Base-by-base conservation (phyloP, 1,139 yeast species). In the Saccharomyces hybrid region DNA sequence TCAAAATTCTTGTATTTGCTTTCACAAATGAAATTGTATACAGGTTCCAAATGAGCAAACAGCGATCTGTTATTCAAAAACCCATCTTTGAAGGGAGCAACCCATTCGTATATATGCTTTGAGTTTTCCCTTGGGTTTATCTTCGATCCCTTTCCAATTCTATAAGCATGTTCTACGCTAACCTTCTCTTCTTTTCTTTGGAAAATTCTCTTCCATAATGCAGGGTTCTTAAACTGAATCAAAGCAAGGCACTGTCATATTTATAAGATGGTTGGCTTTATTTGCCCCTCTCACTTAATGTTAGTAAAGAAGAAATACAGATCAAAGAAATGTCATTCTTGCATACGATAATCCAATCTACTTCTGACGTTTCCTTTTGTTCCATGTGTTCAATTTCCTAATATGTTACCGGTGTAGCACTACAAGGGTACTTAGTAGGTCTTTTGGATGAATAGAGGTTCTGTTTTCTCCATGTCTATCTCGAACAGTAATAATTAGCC, bases 341-440 rank as follows among this genome's bases (percentile, higher is more conserved):
- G 53, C 63, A 49, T 57, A 60, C 63, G n/a, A 59, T 53, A 9
- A 59, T 53, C 61, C 61, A 58, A 28, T 60, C 62, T 29, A 50
- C 55, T 26, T 49, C 53, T 46, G 55, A 32, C 2, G 4, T 32
- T 32, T 32, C 38, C 38, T 11, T 32, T 32, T 32, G 38, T 5
- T 32, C 38, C 14, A 13, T 32, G 38, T 13, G 14, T 32, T 32
- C 38, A 1, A 32, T 32, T 32, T 32, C 4, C 31, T 4, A 11
- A 3, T 28, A 28, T 28, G 34, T 1, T 31, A 31, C 6, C 6
- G 34, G 4, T 31, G 4, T 31, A 31, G 34, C 4, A 4, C 34
- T 31, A 31, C 34, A 31, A 31, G 34, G 34, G 34, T 4, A 31
- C 6, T 31, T 3, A 31, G 34, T 31, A 31, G 34, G 34, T 31